Base-by-base conservation (phyloP, 2,329 filamentous ascomycete species). In the Ophiostoma fasciatum region DNA sequence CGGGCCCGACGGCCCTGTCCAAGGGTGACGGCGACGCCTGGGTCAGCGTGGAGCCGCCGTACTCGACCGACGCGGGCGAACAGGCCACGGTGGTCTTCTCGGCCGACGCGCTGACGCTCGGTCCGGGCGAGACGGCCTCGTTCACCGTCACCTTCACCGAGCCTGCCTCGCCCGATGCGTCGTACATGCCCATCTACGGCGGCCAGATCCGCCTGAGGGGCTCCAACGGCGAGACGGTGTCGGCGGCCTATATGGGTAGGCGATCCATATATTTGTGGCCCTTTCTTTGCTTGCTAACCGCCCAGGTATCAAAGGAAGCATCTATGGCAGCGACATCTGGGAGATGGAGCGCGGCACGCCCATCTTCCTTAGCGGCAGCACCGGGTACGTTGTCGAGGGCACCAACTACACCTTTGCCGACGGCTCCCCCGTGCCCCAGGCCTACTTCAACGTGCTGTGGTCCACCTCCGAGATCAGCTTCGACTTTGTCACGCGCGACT, bases 151-250 rank as follows among this genome's bases (percentile, higher is more conserved):
- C 26, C 3, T 41, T 41, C 15, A 28, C 31, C 13, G 23, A 36
- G 22, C 37, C 40, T 2, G 23, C 28, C 8, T 27, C 7, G 5
- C 12, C 37, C 7, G 48, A 54, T 33, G 27, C 48, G 3, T 42
- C 43, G 3, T 45, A 42, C 12, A 40, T 58, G 20, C 54, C 54
- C 2, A 38, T 57, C 14, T 57, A 56, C 32, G 51, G 52, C 33
- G 55, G 55, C 31, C 53, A 53, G 41, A 45, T 57, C 15, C 42
- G 51, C 10, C 40, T 58, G 26, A 48, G 45, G 10, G 48, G 46
- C n/a, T 49, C 48, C 37, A 51, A 51, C 33, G 52, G 51, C 21
- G 54, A 58, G 36, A 40, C 46, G 17, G 43, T 57, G 17, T 50
- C 48, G 8, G 48, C 56, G 6, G 52, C 52, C 3, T 57, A 58